A percentile compares a stretch with the other conserved stretches of the same genome.
Conservation (phyloP, 2,329 filamentous ascomycete genomes). For the Colletotrichum musae region DNA sequence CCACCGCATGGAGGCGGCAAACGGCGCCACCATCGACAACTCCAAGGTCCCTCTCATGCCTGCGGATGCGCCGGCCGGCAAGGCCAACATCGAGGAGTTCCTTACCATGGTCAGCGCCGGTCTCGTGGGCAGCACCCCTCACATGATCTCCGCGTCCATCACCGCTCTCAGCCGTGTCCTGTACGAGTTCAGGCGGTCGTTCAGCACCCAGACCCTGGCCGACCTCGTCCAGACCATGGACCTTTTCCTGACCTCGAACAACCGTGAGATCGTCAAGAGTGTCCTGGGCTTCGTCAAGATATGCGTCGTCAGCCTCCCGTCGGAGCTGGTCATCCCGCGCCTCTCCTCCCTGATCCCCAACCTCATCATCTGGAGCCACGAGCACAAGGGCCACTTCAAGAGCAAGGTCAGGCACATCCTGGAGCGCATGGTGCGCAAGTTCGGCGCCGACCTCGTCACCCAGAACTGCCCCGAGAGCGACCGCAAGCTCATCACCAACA, state of each 20-base stretch:
- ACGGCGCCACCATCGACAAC: slow-evolving; percentile 84
- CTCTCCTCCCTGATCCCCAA: slow-evolving; percentile 87
- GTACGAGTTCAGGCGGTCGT: slow-evolving; percentile 85
- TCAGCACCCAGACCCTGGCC: slow-evolving; percentile 78
- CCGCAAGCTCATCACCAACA: slow-evolving; percentile 91
- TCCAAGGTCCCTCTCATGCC: slow-evolving; percentile 91
- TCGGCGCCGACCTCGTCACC: slow-evolving; percentile 86
- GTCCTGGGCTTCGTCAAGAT: slow-evolving; percentile 98
- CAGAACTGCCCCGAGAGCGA: slow-evolving; percentile 87
- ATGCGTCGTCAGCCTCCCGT: slow-evolving; percentile 87
- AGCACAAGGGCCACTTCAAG: slow-evolving; percentile 98
- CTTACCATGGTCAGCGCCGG: slow-evolving; percentile 99
- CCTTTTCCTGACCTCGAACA: slow-evolving; percentile 95
- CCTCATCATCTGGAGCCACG: slow-evolving; percentile 95
- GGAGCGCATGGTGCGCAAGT: slow-evolving; percentile 92
- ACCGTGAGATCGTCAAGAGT: slow-evolving; percentile 95
- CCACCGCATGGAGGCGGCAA: slow-evolving; percentile 77
- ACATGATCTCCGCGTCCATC: slow-evolving; percentile 98
- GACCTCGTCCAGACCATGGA: slow-evolving; percentile 96
- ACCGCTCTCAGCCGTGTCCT: slow-evolving; percentile 94
- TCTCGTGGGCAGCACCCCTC: slow-evolving; percentile 90
- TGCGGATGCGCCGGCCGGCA: slow-evolving; percentile 80
- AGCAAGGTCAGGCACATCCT: slow-evolving; percentile 98
- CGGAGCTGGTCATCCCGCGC: slow-evolving; percentile 82
- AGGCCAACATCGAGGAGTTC: slow-evolving; percentile 92